Conservation (phyloP, 768 basidiomycete genomes). For the Cyathus striatus region DNA sequence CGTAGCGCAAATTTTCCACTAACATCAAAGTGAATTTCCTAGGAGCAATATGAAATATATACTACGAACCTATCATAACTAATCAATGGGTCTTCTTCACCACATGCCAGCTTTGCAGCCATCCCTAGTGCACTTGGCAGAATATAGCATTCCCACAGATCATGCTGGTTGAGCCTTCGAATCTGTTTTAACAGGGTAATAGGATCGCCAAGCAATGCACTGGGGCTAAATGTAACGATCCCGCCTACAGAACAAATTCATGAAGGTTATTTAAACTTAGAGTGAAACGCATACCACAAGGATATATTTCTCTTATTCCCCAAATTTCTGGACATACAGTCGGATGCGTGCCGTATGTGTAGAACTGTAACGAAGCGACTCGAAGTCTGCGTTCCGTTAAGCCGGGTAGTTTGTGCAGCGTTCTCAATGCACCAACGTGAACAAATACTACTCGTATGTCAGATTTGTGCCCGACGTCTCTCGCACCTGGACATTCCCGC, state of each 20-base stretch:
- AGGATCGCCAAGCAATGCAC: slow-evolving; percentile 51
- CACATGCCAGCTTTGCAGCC: slow-evolving; percentile 34
- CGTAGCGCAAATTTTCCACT: slow-evolving; percentile 37
- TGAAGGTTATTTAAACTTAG: too few relatives aligned
- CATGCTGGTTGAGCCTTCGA: slow-evolving; percentile 48
- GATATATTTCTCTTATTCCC: slow-evolving; percentile 66
- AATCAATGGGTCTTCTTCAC: slow-evolving; percentile 32
- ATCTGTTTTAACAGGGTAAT: slow-evolving; percentile 43
- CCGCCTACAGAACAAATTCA: slow-evolving; percentile 53
- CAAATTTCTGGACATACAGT: slow-evolving; percentile 44
- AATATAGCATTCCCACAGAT: slow-evolving; percentile 65
- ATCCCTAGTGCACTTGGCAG: slow-evolving; percentile 61
- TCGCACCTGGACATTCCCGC: slow-evolving; percentile 31
- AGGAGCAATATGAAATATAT: background rate
- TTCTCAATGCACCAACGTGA: slow-evolving; percentile 51
- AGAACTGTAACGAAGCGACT: slow-evolving; percentile 48
- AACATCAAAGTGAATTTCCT: slow-evolving; percentile 2
- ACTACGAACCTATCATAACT: slow-evolving; percentile 33
- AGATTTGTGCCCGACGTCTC: slow-evolving; percentile 26
- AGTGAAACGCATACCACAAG: slow-evolving; percentile 48
- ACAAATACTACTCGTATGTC: slow-evolving; percentile 56
- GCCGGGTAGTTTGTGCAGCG: slow-evolving; percentile 42
- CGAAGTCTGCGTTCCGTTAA: slow-evolving; percentile 43
- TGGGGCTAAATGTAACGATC: slow-evolving; percentile 64
- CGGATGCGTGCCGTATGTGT: slow-evolving; percentile 63